These are phyloP conservation scores for Cercospora sesami DNA, from an alignment of 2,329 filamentous ascomycete genomes.

Conservation along the genomic window DNA sequence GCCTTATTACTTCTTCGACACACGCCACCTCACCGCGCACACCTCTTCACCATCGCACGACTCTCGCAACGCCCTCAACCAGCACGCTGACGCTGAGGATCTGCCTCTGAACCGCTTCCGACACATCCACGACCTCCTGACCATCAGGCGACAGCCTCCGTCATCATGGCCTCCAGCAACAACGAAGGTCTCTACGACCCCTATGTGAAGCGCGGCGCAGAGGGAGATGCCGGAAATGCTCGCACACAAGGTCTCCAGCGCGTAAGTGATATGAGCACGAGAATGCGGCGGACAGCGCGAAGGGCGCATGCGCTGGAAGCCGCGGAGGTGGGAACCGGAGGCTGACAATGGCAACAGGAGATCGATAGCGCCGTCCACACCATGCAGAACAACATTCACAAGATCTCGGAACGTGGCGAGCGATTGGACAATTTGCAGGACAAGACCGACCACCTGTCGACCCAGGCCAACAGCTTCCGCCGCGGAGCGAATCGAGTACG, in stretches of 20 bases:
- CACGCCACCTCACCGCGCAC: slow-evolving; percentile 5
- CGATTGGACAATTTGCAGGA: slow-evolving; percentile 84
- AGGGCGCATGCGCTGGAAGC: slow-evolving; percentile 14
- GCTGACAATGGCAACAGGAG: slow-evolving; percentile 62
- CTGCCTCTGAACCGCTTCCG: slow-evolving; percentile 1
- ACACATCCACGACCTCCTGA: slow-evolving; percentile 19
- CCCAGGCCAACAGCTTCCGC: slow-evolving; percentile 92
- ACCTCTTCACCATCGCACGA: slow-evolving; percentile 6
- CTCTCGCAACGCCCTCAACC: slow-evolving; percentile 3
- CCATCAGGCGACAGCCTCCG: slow-evolving; percentile 8
- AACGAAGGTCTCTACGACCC: slow-evolving; percentile 31
- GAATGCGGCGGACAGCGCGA: not conserved
- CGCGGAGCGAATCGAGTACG: slow-evolving; percentile 93
- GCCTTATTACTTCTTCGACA: not conserved
- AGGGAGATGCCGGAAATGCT: slow-evolving; percentile 23
- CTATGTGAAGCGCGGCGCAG: slow-evolving; percentile 32
- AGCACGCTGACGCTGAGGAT: not conserved
- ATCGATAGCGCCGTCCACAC: slow-evolving; percentile 93
- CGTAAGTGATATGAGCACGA: slow-evolving; percentile 18
- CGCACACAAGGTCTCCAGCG: slow-evolving; percentile 31
- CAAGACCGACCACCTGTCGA: slow-evolving; percentile 90
- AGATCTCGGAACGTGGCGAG: slow-evolving; percentile 89
- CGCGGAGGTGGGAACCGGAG: slow-evolving; percentile 5
- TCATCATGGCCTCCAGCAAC: slow-evolving; percentile 28
- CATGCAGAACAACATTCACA: slow-evolving; percentile 97